Base-by-base conservation (phyloP, 768 basidiomycete species). In the Strobilomyces dryophilus region DNA sequence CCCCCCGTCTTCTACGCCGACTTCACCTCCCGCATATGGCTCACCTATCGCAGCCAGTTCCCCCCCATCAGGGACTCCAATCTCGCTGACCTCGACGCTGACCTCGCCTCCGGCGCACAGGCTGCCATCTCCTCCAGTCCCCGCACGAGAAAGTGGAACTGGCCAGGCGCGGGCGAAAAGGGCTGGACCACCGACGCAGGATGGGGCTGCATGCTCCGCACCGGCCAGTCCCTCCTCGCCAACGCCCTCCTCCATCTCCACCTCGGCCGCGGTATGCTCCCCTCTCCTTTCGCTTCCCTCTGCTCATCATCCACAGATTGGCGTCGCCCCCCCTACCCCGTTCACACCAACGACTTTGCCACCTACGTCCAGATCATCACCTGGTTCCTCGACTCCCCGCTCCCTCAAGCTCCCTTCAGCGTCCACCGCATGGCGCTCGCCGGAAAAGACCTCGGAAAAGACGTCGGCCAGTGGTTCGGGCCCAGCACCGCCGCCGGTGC, bases 401-500 rank as follows among this genome's bases (percentile, higher is more conserved):
- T 85, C 0, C 82, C 89, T 0, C 75, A 86, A 29, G 84, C 87
- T 17, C 95, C 95, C 0, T 99, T 99, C 67, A 89, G 90, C 59
- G 91, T 99, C 8, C 95, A 99, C 70, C 81, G 92, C 44, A 97
- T 99, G 88, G 95, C 95, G 0, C 74, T 94, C 20, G 88, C 94
- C 0, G 95, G 95, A 1, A 95, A 98, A 65, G 88, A 94, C 61
- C 79, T 98, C 1, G 95, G 95, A 12, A 98, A 91, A 56, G 91
- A 93, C 58, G 89, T 98, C 0, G 95, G 95, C 1, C 89, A 93
- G 69, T 98, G 95, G 95, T 98, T 98, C 63, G 95, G 95, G 0
- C 95, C 95, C 0, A 95, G 91, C 65, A 93, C 91, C 0, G 97
- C 95, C n/a, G 94, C 95, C 8, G 94, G 95, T 35, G 95, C 93